Evolutionary conservation across 805 yeast genomes (phyloP), one percentile per base, ranked within the genome.

Genomic region (Ogataea angusta): DNA sequence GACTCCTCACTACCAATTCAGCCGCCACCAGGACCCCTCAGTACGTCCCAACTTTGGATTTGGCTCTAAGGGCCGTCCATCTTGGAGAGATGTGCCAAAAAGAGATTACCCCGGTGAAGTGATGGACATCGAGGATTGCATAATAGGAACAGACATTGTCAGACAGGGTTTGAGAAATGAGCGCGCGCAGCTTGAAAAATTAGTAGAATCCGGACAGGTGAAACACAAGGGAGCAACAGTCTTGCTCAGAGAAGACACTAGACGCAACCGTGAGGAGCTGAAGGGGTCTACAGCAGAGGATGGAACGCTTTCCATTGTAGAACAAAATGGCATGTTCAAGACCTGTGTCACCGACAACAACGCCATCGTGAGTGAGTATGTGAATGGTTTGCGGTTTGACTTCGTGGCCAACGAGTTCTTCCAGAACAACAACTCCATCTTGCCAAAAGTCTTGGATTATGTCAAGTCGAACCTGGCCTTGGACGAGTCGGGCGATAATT

Each of bases 391-490:
- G 62, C 75, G 80, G 36, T 93, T 93, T 63, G 82, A 85, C 56
- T 93, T 87, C 62, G 81, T 89, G 23, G 97, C 97, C 0, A 95
- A 96, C 41, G 96, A 90, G 61, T 93, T 93, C 59, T 93, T 93
- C 72, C 99, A 91, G 66, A 91, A 91, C 66, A 91, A 91, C 66
- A 90, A 89, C 62, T 82, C 95, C 15, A 91, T 93, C 18, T 67
- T 93, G 47, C 96, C 97, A 3, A 62, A 69, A 3, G 95, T 93
- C 14, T 84, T 95, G 4, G 69, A 71, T 29, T 90, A 87, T 59
- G 99, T 93, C 13, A 76, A 82, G 45, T 72, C 78, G 7, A 86
- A 87, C 54, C 64, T 90, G 38, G 69, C 69, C 35, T 63, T 78
- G 25, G 46, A 45, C 32, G 64, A 71, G 9, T 64, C 66, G 1